Evolutionary conservation across 495 filamentous ascomycete genomes (phyloP).

Genomic region (Geoglossum glabrum): DNA sequence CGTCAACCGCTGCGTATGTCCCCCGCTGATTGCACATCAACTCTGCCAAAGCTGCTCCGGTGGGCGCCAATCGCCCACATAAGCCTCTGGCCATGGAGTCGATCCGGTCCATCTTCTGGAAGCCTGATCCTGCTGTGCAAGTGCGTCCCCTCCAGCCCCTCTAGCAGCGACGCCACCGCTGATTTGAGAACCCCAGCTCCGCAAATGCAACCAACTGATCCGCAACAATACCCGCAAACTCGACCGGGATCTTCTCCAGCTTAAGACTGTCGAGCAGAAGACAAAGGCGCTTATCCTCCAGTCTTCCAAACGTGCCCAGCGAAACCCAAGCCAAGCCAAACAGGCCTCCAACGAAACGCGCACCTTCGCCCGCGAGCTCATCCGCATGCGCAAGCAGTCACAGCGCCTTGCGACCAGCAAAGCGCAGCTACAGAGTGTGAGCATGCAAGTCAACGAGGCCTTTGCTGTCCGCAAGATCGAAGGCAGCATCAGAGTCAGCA

Average conservation of each 20-base stretch:
- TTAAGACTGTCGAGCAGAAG: slow-evolving; percentile 59
- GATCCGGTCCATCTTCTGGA: slow-evolving; percentile 69
- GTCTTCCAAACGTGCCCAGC: slow-evolving; percentile 57
- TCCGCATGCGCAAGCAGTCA: slow-evolving; percentile 58
- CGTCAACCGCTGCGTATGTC: background rate
- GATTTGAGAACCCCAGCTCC: slow-evolving; percentile 35
- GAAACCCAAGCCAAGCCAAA: slow-evolving; percentile 50
- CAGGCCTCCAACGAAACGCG: slow-evolving; percentile 64
- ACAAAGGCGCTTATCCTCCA: slow-evolving; percentile 68
- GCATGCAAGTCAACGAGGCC: slow-evolving; percentile 96
- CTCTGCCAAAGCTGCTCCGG: background rate
- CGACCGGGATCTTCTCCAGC: slow-evolving; percentile 69
- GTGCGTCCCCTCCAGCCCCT: no score
- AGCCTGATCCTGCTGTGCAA: slow-evolving; percentile 81
- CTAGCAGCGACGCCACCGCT: background rate
- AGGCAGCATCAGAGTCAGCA: slow-evolving; percentile 67
- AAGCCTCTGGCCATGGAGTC: slow-evolving; percentile 48
- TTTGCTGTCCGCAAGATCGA: slow-evolving; percentile 94
- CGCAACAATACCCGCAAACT: slow-evolving; percentile 83
- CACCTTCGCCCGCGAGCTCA: slow-evolving; percentile 69
- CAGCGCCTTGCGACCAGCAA: slow-evolving; percentile 61
- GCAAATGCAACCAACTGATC: slow-evolving; percentile 88
- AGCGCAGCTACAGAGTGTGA: slow-evolving; percentile 80
- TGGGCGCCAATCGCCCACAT: background rate
- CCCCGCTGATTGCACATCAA: background rate